These are phyloP conservation scores for Mucuna pruriens DNA, from an alignment of 306 rosid species.

Conservation along the genomic window DNA sequence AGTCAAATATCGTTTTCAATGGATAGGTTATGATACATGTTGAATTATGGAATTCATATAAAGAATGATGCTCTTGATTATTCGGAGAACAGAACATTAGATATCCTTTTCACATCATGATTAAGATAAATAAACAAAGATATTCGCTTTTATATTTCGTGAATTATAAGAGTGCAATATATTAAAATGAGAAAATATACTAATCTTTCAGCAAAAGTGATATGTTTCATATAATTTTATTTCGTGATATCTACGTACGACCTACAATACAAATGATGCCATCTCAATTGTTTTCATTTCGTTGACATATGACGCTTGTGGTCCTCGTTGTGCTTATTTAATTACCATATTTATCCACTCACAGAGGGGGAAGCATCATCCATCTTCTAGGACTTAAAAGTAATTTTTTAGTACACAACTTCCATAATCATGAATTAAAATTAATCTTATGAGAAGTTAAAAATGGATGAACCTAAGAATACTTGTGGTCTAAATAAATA, in stretches of 20 bases:
- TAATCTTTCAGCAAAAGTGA: slow-evolving; percentile 23
- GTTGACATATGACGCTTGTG: slow-evolving; percentile 38
- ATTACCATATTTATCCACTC: background rate
- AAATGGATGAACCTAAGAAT: background rate
- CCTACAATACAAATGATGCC: background rate
- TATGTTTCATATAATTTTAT: background rate
- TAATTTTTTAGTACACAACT: background rate
- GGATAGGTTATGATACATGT: background rate
- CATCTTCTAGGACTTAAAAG: background rate
- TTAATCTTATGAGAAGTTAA: background rate
- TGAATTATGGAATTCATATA: slow-evolving; percentile 11
- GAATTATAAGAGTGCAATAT: slow-evolving; percentile 10
- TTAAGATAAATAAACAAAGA: slow-evolving; percentile 18
- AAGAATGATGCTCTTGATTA: background rate
- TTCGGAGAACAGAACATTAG: background rate
- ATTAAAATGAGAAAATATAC: background rate
- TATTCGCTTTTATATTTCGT: background rate
- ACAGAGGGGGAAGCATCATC: background rate
- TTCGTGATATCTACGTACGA: slow-evolving; percentile 6
- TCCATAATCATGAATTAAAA: background rate
- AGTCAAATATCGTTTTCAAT: slow-evolving; percentile 27
- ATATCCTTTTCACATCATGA: slow-evolving; percentile 41
- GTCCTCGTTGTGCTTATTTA: background rate
- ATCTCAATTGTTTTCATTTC: background rate
- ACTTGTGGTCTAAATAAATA: background rate